Evolutionary conservation across 768 basidiomycete species (phyloP).

Genomic region (Suillus ampliporus): DNA sequence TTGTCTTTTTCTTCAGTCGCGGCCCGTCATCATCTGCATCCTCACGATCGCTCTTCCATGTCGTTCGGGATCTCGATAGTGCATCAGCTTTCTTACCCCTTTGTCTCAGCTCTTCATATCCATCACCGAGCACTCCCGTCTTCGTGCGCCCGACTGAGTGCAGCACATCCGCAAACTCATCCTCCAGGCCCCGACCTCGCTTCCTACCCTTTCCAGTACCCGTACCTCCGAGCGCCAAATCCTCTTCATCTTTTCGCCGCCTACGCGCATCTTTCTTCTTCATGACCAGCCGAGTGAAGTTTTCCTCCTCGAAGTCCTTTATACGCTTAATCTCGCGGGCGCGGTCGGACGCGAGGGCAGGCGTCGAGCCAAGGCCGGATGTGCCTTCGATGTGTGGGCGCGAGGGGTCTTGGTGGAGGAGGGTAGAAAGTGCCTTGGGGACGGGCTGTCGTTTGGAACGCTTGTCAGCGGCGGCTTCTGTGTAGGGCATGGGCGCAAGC

Average conservation of each 20-base stretch:
- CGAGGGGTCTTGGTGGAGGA: conserved; percentile 56
- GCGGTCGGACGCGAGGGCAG: conserved; percentile 61
- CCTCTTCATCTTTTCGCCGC: conserved; percentile 81
- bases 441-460: conserved; percentile 54
- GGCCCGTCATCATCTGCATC: conserved; percentile 38
- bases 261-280: conserved; percentile 84
- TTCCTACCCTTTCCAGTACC: conserved; percentile 58
- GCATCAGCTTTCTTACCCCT: conserved; percentile 67
- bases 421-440: conserved; percentile 66
- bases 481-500: conserved; percentile 89
- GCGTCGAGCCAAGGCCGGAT: conserved; percentile 70
- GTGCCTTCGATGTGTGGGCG: conserved; percentile 75
- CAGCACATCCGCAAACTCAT: conserved; percentile 85
- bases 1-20: conserved; percentile 42
- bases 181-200: conserved; percentile 74
- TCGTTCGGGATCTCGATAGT: conserved; percentile 60
- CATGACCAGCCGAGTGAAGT: conserved; percentile 89
- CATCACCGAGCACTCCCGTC: conserved; percentile 58
- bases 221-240: conserved; percentile 83
- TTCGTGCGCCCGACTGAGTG: conserved; percentile 57
- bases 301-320: conserved; percentile 92
- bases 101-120: conserved; percentile 81
- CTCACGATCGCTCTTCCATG: conserved; percentile 33
- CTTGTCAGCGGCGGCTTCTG: conserved; percentile 56
- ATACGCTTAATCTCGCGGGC: conserved; percentile 81